phyloP scores from a whole-genome alignment of 345 rosid species.

The Populus simonii region DNA sequence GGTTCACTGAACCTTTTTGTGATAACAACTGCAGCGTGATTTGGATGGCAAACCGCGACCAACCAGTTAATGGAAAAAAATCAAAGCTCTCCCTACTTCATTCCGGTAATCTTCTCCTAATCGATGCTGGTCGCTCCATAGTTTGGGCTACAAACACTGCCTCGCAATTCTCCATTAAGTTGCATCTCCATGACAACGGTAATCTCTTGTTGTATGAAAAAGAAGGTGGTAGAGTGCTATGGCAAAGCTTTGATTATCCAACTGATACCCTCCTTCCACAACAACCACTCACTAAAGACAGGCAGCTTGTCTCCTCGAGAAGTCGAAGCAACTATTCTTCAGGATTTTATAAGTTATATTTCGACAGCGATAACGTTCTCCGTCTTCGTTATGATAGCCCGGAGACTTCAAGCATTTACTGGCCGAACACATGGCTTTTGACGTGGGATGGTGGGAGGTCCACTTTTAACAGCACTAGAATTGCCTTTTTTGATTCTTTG shows the following conservation, averaged over 20 bases:
- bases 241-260: conserved; percentile 8
- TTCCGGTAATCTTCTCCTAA: conserved; percentile 19
- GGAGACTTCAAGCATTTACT: conserved; percentile 4
- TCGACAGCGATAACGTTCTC: conserved; percentile 8
- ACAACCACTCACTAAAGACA: not conserved
- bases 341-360: not conserved
- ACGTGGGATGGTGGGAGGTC: not conserved
- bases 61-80: conserved; percentile 27
- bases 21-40: conserved; percentile 12
- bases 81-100: conserved; percentile 22
- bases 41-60: conserved; percentile 40
- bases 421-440: not conserved
- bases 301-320: conserved; percentile 2
- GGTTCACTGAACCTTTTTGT: conserved; percentile 3
- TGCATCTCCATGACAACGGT: not conserved
- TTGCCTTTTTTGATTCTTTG: not conserved
- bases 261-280: conserved; percentile 9
- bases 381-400: conserved; percentile 6
- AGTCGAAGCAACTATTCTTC: conserved; percentile 4
- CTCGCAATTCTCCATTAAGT: not conserved
- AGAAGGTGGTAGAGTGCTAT: not conserved
- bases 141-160: conserved; percentile 7
- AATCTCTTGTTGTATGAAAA: not conserved
- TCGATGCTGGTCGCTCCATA: conserved; percentile 12
- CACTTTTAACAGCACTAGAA: conserved; percentile 7